Conservation (phyloP, 2,329 filamentous ascomycete genomes). For the Periconia sp. region DNA sequence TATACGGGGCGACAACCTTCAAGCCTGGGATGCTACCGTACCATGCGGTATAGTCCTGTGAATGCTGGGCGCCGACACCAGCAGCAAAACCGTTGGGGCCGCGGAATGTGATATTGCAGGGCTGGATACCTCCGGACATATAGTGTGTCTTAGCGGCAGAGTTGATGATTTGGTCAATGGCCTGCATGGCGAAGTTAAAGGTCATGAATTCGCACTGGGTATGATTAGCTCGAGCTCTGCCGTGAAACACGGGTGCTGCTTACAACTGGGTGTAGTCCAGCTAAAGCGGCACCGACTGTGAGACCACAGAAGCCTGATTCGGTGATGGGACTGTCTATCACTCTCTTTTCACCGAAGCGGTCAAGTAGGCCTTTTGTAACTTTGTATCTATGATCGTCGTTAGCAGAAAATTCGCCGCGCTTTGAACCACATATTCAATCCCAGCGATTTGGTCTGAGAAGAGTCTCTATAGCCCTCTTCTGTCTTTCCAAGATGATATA, state of each 20-base stretch:
- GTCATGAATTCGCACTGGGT: constrained; percentile 99
- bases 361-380: constrained; percentile 97
- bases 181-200: constrained; percentile 99
- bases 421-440: not conserved
- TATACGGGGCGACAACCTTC: constrained; percentile 97
- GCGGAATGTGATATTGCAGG: constrained; percentile 99
- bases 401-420: constrained; percentile 34
- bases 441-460: not conserved
- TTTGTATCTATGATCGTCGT: constrained; percentile 74
- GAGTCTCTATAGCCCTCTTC: not conserved
- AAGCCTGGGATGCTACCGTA: constrained; percentile 97
- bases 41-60: constrained; percentile 98
- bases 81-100: constrained; percentile 97
- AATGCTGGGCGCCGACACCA: constrained; percentile 97
- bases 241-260: constrained; percentile 45
- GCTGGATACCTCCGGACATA: constrained; percentile 99
- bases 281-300: constrained; percentile 91
- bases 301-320: constrained; percentile 95
- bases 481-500: constrained; percentile 7
- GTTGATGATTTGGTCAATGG: constrained; percentile 99
- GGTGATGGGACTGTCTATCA: constrained; percentile 98
- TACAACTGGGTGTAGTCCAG: constrained; percentile 91
- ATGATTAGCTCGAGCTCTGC: too few species aligned
- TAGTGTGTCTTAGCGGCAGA: constrained; percentile 98
- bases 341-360: constrained; percentile 94